Conservation (phyloP, 352 stramenopile species). For the Phytophthora podocarpi region DNA sequence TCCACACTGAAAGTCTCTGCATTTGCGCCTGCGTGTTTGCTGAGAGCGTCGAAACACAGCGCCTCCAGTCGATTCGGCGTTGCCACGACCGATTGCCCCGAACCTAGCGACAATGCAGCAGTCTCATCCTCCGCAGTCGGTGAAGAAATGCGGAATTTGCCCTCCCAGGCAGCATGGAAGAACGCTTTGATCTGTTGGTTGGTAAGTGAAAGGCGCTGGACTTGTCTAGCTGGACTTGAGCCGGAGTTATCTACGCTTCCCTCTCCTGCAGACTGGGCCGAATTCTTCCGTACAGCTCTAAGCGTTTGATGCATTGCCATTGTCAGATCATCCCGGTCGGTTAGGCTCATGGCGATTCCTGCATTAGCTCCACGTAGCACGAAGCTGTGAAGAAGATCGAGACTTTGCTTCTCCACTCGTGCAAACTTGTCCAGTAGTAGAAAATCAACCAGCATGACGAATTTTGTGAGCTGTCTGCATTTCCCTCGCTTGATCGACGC, state of each 20-base stretch:
- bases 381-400: constrained; percentile 44
- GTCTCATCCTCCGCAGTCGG: background rate
- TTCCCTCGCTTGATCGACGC: constrained; percentile 65
- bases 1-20: constrained; percentile 31
- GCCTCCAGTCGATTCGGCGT: constrained; percentile 49
- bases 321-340: constrained; percentile 23
- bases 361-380: constrained; percentile 55
- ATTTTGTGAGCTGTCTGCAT: constrained; percentile 60
- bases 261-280: constrained; percentile 14
- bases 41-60: constrained; percentile 36
- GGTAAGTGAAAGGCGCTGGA: constrained; percentile 15
- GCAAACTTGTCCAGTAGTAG: constrained; percentile 55
- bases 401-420: constrained; percentile 42
- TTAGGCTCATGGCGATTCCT: constrained; percentile 32
- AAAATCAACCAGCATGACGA: constrained; percentile 61
- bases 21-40: background rate
- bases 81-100: constrained; percentile 23
- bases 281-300: constrained; percentile 2
- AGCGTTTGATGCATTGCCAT: constrained; percentile 25
- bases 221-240: background rate
- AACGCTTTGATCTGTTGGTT: constrained; percentile 59
- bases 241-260: background rate
- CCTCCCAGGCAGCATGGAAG: constrained; percentile 42
- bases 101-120: background rate
- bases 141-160: constrained; percentile 33